These are phyloP conservation scores for thale cress (Arabidopsis thaliana) DNA, from an alignment of 345 rosid species.

Conservation along the genomic window DNA sequence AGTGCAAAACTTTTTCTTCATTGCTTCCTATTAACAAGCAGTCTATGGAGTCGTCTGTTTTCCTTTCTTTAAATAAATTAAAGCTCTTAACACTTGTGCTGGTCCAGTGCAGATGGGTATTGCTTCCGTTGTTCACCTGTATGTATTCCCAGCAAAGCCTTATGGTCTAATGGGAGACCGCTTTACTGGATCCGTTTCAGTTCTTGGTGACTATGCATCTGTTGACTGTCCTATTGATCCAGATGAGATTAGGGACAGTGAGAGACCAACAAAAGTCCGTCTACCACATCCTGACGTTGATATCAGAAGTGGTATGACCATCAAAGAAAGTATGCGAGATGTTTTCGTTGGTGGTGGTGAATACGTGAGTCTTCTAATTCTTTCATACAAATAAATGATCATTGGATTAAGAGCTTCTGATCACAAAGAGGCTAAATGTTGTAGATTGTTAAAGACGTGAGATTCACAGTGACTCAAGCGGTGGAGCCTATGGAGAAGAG, in stretches of 20 bases:
- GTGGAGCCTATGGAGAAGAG: conserved; percentile 98
- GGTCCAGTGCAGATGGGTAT: conserved; percentile 96
- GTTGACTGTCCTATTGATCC: conserved; percentile 95
- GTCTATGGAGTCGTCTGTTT: conserved; percentile 9
- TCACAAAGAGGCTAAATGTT: conserved; percentile 35
- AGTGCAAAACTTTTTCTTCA: conserved; percentile 5
- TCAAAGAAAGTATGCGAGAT: conserved; percentile 90
- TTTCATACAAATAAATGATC: conserved; percentile 26
- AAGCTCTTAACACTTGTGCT: conserved; percentile 54
- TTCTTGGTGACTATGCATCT: conserved; percentile 96
- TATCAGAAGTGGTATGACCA: conserved; percentile 82
- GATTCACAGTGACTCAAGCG: conserved; percentile 93
- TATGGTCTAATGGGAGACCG: conserved; percentile 91
- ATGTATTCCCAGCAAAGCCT: conserved; percentile 93
- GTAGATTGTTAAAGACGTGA: conserved; percentile 95
- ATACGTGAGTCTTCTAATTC: conserved; percentile 66
- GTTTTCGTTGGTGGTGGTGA: conserved; percentile 91
- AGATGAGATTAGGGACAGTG: conserved; percentile 96
- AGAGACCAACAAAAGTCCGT: conserved; percentile 93
- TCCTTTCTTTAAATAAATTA: conserved; percentile 30
- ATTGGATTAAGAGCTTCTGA: conserved; percentile 29
- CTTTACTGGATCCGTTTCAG: conserved; percentile 74
- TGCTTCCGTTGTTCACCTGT: conserved; percentile 93
- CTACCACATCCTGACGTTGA: conserved; percentile 83
- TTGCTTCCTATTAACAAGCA: conserved; percentile 8